Evolutionary conservation across 495 filamentous ascomycete genomes (phyloP), one percentile per base, ranked within the genome.

Genomic region (Trichoderma reesei): DNA sequence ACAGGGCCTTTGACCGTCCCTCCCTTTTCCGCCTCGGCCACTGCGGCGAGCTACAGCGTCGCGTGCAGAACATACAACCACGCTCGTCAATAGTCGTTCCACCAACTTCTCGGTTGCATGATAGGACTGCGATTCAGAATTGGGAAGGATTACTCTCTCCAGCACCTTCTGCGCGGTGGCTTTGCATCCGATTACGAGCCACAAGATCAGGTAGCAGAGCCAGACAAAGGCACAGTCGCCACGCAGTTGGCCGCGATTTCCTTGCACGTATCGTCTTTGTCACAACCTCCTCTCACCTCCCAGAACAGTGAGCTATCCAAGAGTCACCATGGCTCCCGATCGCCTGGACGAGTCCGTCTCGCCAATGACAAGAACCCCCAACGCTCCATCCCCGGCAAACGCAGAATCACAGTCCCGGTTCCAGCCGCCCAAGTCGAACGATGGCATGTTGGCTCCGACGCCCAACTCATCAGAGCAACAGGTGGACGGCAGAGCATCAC

Each of bases 351-450:
- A 63, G 16, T 63, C 62, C 31, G 42, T 63, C 44, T 63, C 62
- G 62, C 62, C 62, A 18, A 51, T 63, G 62, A 63, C 42, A 13
- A 63, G 41, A 42, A 42, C 62, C 26, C 62, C 62, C 39, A 13
- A 42, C 26, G 11, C 42, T 8, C 39, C 39, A 39, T 18, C 42
- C 18, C 31, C 62, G 26, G 18, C 41, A 31, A 46, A n/a, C 42
- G 62, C 20, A 20, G 42, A 36, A 33, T n/a, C 33, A 16, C 33
- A 36, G 31, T 26, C 41, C 16, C 20, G 16, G 5, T 31, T 63
- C 10, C 41, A 44, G n/a, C 26, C 63, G 51, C 51, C 63, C 2
- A 41, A 42, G 16, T 20, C 46, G 9, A 59, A 37, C 18, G 36
- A 64, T 34, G 51, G 34, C 51, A 36, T 64, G 14, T 51, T 41